Base-by-base conservation (phyloP, 2,329 filamentous ascomycete species). In the Coniochaeta sp. region DNA sequence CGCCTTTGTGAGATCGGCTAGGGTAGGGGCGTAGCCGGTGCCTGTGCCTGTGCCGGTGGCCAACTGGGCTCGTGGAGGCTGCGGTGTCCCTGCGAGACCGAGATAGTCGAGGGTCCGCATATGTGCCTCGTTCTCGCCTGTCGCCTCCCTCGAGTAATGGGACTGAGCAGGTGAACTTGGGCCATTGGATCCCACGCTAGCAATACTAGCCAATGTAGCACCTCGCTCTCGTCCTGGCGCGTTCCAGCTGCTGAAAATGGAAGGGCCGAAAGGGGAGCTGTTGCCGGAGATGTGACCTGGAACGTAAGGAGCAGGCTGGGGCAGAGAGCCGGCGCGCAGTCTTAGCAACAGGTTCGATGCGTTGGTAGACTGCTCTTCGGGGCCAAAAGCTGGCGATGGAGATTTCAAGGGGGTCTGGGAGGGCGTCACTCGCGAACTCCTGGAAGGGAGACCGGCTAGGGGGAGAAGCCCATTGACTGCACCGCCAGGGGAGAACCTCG, bases 91-190 rank as follows among this genome's bases (percentile, higher is more conserved):
- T 28, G 91, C 92, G 48, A 99, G 79, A 47, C 94, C 94, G 54
- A 99, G 82, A 65, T 99, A 99, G 67, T 99, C 94, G 60, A 99
- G 74, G 2, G 94, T 99, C 63, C 89, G 87, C 81, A 86, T 85
- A 63, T 85, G 82, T 59, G 96, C 90, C 65, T 96, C 91, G 27
- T 85, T 89, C 63, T 97, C 92, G 16, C 83, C 86, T 45, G 86
- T 81, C 27, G 89, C 91, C 62, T 96, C 91, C 58, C 86, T 83
- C 10, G 90, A 95, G 64, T 92, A 92, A 1, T 88, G 84, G 7
- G 90, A 95, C 61, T 91, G 87, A 13, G 88, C 82, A 1, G 92
- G 92, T 13, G 92, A 97, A 57, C 86, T 87, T 2, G 89, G 90
- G 1, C 87, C 89, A 63, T 97, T 95, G 26, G 92, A 97, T 46